Evolutionary conservation across 2,329 filamentous ascomycete genomes (phyloP).

Genomic region (Chalara sp.): DNA sequence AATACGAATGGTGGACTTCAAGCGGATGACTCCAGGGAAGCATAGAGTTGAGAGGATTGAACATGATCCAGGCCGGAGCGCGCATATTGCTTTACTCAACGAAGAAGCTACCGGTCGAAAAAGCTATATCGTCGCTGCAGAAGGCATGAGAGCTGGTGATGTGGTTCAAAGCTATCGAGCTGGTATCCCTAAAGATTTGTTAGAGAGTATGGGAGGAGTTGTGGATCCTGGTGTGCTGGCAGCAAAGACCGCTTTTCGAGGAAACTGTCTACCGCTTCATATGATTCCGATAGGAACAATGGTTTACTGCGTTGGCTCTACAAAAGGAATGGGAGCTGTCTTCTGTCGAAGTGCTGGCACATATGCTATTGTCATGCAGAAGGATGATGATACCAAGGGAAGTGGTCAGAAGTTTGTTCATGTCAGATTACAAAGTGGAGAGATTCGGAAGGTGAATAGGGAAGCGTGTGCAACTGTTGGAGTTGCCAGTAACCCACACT

Average conservation of each 20-base stretch:
- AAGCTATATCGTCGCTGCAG: slow-evolving; percentile 91
- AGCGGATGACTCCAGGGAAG: slow-evolving; percentile 68
- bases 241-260: slow-evolving; percentile 86
- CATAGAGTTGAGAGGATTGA: slow-evolving; percentile 92
- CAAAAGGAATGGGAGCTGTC: slow-evolving; percentile 67
- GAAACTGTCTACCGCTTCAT: slow-evolving; percentile 90
- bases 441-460: slow-evolving; percentile 81
- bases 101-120: slow-evolving; percentile 67
- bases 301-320: slow-evolving; percentile 82
- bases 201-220: slow-evolving; percentile 86
- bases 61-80: slow-evolving; percentile 87
- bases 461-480: slow-evolving; percentile 94
- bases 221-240: slow-evolving; percentile 95
- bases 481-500: slow-evolving; percentile 86
- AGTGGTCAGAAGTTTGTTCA: slow-evolving; percentile 71
- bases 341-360: slow-evolving; percentile 95
- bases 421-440: slow-evolving; percentile 84
- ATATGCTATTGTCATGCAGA: slow-evolving; percentile 80
- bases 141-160: slow-evolving; percentile 89
- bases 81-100: slow-evolving; percentile 84
- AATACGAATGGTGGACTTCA: slow-evolving; percentile 87
- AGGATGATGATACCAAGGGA: slow-evolving; percentile 68
- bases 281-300: slow-evolving; percentile 95
- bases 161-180: slow-evolving; percentile 84
- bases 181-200: slow-evolving; percentile 80